These are phyloP conservation scores for Westerdykella sp. DNA, from an alignment of 2,329 filamentous ascomycete species.

Conservation along the genomic window DNA sequence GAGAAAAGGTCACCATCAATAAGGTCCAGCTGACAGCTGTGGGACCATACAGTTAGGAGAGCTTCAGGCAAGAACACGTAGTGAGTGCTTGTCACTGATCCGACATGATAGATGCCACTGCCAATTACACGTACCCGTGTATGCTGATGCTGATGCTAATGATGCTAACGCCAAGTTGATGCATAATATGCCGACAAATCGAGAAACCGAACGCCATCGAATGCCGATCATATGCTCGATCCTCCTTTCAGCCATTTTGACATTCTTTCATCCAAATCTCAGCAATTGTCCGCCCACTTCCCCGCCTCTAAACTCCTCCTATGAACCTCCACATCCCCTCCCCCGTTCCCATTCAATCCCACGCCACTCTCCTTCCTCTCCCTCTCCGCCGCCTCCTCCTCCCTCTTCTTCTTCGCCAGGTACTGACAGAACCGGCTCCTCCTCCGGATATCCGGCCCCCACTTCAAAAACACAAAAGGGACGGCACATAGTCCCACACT, in stretches of 20 bases:
- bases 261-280: neutral
- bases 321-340: neutral
- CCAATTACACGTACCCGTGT: no score
- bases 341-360: neutral
- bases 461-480: constrained; percentile 54
- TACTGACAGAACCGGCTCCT: constrained; percentile 58
- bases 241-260: neutral
- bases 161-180: no score
- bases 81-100: no score
- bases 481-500: constrained; percentile 48
- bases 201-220: no score
- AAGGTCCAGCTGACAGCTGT: no score
- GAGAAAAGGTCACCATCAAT: no score
- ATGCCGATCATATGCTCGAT: neutral
- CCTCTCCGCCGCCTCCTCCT: constrained; percentile 21
- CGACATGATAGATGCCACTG: no score
- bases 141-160: no score
- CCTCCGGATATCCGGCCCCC: constrained; percentile 49
- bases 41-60: no score
- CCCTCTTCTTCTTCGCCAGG: constrained; percentile 39
- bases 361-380: constrained; percentile 9
- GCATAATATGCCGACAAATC: no score
- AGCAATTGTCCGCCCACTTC: neutral
- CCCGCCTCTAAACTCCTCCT: neutral
- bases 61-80: no score